Conservation (phyloP, 176 grass and related monocot genomes). For the Echinochloa phyllopogon region DNA sequence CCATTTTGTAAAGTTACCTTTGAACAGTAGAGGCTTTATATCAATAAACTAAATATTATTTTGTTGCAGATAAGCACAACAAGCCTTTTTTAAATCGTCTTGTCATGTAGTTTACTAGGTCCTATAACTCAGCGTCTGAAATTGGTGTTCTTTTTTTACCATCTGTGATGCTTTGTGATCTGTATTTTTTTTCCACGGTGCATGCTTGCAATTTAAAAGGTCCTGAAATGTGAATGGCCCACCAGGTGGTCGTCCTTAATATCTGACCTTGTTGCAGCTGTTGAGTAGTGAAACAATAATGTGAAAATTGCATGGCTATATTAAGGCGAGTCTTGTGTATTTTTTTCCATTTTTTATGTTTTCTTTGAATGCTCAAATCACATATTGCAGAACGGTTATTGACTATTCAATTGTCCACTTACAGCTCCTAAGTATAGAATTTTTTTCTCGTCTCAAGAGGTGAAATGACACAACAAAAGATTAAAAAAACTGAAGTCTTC, state of each 20-base stretch:
- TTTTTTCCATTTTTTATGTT: background rate
- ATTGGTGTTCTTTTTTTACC: background rate
- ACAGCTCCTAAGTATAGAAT: conserved; percentile 99
- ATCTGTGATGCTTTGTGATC: background rate
- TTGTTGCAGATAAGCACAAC: conserved; percentile 80
- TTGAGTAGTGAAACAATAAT: conserved; percentile 95
- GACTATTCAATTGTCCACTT: background rate
- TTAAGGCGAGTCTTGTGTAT: conserved; percentile 41
- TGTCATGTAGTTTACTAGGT: conserved; percentile 9
- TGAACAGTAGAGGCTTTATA: conserved; percentile 91
- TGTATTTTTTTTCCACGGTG: background rate
- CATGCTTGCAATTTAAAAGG: conserved; percentile 54
- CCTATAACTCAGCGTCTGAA: conserved; percentile 14
- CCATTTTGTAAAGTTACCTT: conserved; percentile 69
- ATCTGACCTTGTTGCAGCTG: conserved; percentile 95
- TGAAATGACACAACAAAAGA: conserved; percentile 98
- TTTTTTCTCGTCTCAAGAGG: conserved; percentile 99
- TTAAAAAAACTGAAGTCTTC: conserved; percentile 99
- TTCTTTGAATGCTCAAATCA: background rate
- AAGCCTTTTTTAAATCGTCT: conserved; percentile 11
- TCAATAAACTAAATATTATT: conserved; percentile 99
- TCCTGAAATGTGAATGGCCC: conserved; percentile 98
- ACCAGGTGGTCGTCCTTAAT: conserved; percentile 90
- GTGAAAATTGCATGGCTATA: conserved; percentile 99
- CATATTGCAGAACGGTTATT: conserved; percentile 19